Evolutionary conservation across 2,329 filamentous ascomycete genomes (phyloP).

Genomic region (Alternaria postmessia): DNA sequence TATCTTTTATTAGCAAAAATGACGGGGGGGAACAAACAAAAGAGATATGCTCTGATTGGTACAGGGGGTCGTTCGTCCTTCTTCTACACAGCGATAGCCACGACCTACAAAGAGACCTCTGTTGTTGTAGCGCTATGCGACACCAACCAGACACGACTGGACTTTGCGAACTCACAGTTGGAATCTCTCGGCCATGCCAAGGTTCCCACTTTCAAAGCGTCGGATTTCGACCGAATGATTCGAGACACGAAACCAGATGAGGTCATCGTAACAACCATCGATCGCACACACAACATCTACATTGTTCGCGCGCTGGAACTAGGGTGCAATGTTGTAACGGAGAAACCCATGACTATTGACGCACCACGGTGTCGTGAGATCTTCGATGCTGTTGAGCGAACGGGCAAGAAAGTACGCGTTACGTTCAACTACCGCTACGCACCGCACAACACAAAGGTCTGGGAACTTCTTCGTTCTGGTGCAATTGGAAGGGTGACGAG

Average conservation of each 20-base stretch:
- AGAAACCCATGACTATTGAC: conserved; percentile 72
- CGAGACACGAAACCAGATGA: conserved; percentile 65
- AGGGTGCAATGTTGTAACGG: conserved; percentile 68
- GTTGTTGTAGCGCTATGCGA: conserved; percentile 66
- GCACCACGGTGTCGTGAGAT: conserved; percentile 63
- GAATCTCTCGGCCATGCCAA: conserved; percentile 55
- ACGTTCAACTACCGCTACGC: conserved; percentile 72
- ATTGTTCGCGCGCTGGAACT: conserved; percentile 67
- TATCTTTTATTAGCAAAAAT: conserved; percentile 8
- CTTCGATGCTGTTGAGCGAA: conserved; percentile 62
- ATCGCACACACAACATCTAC: conserved; percentile 68
- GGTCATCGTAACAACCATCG: conserved; percentile 70
- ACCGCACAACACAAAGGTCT: conserved; percentile 70
- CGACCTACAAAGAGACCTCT: conserved; percentile 61
- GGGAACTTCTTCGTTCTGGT: conserved; percentile 61
- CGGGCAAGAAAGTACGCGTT: conserved; percentile 61
- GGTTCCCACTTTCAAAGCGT: conserved; percentile 64
- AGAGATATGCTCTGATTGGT: conserved; percentile 64
- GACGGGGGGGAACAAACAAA: conserved; percentile 23
- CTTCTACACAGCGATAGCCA: conserved; percentile 67
- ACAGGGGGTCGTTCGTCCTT: conserved; percentile 67
- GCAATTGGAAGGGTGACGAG: conserved; percentile 65
- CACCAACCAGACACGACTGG: conserved; percentile 67
- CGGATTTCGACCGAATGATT: conserved; percentile 67
- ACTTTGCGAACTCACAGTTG: conserved; percentile 63